Conservation (phyloP, 768 basidiomycete genomes). For the Cubamyces sp. region DNA sequence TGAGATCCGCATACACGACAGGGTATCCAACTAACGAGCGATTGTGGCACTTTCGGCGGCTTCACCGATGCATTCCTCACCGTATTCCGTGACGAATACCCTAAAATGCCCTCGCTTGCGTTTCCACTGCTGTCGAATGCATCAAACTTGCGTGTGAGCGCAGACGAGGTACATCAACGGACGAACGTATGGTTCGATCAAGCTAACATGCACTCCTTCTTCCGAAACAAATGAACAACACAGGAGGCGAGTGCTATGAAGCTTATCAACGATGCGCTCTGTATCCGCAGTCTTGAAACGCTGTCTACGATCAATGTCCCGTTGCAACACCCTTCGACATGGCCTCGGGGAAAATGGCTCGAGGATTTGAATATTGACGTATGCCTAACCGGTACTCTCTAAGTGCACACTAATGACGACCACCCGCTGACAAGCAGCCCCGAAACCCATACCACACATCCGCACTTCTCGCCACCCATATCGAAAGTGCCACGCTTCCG, state of each 20-base stretch:
- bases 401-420: background rate
- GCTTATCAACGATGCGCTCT: constrained; percentile 66
- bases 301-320: constrained; percentile 37
- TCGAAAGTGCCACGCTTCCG: constrained; percentile 42
- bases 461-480: constrained; percentile 41
- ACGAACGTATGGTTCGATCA: constrained; percentile 19
- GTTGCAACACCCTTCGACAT: constrained; percentile 35
- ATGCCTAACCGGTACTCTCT: constrained; percentile 2
- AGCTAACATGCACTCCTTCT: constrained; percentile 25
- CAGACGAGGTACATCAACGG: constrained; percentile 48
- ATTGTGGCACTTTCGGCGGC: constrained; percentile 64
- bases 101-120: constrained; percentile 59
- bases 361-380: constrained; percentile 34
- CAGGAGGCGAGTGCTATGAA: constrained; percentile 39
- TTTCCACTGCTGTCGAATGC: constrained; percentile 61
- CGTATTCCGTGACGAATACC: constrained; percentile 67
- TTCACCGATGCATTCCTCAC: constrained; percentile 64
- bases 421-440: constrained; percentile 23
- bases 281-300: constrained; percentile 36
- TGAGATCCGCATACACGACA: constrained; percentile 30
- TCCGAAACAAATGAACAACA: constrained; percentile 27
- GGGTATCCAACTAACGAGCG: constrained; percentile 73
- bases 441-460: constrained; percentile 37
- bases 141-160: constrained; percentile 37
- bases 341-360: constrained; percentile 31